A percentile compares a stretch with the other conserved stretches of the same genome.
Conservation (phyloP, 345 rosid genomes). For the Mallotus nudiflorus region DNA sequence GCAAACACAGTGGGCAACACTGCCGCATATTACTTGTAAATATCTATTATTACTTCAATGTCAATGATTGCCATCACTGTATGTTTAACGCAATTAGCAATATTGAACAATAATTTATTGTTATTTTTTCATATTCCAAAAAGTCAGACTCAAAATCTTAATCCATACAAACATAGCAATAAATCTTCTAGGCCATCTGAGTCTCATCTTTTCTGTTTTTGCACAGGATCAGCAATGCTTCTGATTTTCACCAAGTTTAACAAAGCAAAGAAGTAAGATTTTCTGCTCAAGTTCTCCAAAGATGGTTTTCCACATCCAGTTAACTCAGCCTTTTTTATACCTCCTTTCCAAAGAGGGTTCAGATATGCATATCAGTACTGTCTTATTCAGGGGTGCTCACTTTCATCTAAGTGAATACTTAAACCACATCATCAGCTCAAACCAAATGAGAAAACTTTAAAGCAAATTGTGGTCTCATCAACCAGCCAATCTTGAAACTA, state of each 20-base stretch:
- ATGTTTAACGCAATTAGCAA: background rate
- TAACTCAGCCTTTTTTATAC: too few relatives aligned
- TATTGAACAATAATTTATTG: too few relatives aligned
- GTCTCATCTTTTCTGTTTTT: too few relatives aligned
- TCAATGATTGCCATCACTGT: background rate
- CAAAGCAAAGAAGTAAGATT: background rate
- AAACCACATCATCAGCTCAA: background rate
- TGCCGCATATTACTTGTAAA: background rate
- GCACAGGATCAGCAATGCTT: too few relatives aligned
- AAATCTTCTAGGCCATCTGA: background rate
- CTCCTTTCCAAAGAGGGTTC: background rate
- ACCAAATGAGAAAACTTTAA: background rate
- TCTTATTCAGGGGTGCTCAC: background rate
- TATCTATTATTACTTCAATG: background rate
- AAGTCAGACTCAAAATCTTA: background rate
- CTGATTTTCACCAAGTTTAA: background rate
- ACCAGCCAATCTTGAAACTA: background rate
- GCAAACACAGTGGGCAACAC: background rate
- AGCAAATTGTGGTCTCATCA: background rate
- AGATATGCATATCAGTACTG: background rate
- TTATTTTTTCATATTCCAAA: too few relatives aligned
- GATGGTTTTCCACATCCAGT: too few relatives aligned
- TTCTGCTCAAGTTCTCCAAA: background rate
- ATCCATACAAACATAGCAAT: background rate
- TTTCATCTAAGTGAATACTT: background rate